Evolutionary conservation across 2,329 filamentous ascomycete species (phyloP), one percentile per base, ranked within the genome.

Genomic region (Trichoderma brevicompactum): DNA sequence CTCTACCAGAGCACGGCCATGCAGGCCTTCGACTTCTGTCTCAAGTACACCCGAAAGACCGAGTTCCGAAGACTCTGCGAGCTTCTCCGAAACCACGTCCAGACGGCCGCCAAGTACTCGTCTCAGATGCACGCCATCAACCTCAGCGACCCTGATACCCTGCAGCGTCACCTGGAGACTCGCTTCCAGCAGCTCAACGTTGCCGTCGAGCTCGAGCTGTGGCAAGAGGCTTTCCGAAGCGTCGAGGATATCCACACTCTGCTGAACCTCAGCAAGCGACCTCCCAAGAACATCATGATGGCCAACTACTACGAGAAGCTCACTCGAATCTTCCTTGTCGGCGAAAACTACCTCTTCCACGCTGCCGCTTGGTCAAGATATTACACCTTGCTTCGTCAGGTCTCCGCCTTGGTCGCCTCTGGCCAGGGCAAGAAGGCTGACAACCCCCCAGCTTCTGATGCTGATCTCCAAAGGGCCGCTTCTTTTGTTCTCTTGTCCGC

Each of bases 301-400:
- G 95, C 95, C 81, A 99, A 98, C 84, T 99, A 99, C 86, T 99
- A 98, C 80, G 95, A 99, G 85, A 98, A 98, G 83, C 89, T 99
- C 66, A 97, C 95, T 46, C 89, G 94, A 70, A 99, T 99, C 78
- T 99, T 99, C 86, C 87, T 99, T 69, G 95, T 98, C 71, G 96
- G 94, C 79, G 95, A 98, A 82, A 99, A 99, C 85, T 98, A 98
- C 78, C 89, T 99, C 52, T 99, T 99, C 89, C 95, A 99, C 77
- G 95, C 95, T 71, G 95, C 95, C 63, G 93, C 95, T 68, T 99
- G 93, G 92, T 96, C 93, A 72, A 87, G 94, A 73, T 98, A 97
- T 84, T 98, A 97, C 85, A 96, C 93, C 77, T 88, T 99, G 40
- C 89, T 99, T 69, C 93, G 94, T 74, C 91, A 96, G 78, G 97